Percentiles rank a stretch among this genome's conserved stretches.
These are phyloP conservation scores for Xylariales sp. DNA, from an alignment of 2,329 filamentous ascomycete species.

Conservation along the genomic window DNA sequence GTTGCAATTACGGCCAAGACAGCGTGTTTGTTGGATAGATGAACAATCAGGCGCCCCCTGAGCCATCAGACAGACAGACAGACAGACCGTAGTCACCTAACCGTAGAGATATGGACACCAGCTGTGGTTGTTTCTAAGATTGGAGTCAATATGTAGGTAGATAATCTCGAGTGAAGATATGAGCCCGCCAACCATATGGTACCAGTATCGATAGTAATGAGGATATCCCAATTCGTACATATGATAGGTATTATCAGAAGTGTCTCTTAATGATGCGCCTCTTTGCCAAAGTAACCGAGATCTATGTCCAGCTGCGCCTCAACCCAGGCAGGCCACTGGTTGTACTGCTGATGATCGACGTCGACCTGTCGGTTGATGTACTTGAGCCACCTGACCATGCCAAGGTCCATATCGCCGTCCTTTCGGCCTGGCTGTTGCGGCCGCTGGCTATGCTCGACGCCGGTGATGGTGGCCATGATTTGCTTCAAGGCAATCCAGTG, in stretches of 20 bases:
- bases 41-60: neutral
- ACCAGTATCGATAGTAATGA: conserved; percentile 28
- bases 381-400: conserved; percentile 63
- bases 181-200: neutral
- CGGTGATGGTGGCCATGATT: conserved; percentile 63
- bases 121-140: conserved; percentile 6
- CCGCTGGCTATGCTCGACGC: conserved; percentile 51
- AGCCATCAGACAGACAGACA: neutral
- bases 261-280: conserved; percentile 23
- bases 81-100: neutral
- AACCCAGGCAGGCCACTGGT: conserved; percentile 67
- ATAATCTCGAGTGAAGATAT: neutral
- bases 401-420: conserved; percentile 51
- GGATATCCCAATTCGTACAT: neutral
- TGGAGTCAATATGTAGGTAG: conserved; percentile 16
- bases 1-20: conserved; percentile 3
- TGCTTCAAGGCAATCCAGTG: conserved; percentile 68
- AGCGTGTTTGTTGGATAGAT: neutral
- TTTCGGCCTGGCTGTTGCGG: conserved; percentile 40
- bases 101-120: neutral
- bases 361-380: conserved; percentile 62
- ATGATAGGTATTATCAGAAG: conserved; percentile 1
- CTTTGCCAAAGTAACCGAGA: conserved; percentile 58
- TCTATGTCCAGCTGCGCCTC: conserved; percentile 61
- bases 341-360: conserved; percentile 58